These are phyloP conservation scores for Gautieria morchelliformis DNA, from an alignment of 768 basidiomycete species.

Conservation along the genomic window DNA sequence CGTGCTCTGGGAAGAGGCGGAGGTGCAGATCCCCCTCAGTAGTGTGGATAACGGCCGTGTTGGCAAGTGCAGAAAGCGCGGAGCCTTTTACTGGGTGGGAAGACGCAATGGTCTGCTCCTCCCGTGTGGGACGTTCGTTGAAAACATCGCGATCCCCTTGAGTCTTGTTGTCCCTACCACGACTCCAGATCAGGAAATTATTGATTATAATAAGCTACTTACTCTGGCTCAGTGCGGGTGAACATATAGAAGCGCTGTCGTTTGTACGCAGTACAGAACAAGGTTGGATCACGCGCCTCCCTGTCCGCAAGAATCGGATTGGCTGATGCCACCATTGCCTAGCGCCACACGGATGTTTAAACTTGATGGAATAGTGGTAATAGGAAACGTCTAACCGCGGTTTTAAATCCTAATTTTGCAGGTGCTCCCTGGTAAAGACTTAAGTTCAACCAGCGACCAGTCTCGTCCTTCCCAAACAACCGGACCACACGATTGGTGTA, in stretches of 20 bases:
- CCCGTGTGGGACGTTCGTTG: constrained; percentile 94
- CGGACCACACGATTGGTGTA: constrained; percentile 88
- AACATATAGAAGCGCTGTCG: constrained; percentile 92
- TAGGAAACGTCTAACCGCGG: constrained; percentile 45
- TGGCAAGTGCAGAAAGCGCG: constrained; percentile 65
- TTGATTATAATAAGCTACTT: constrained; percentile 24
- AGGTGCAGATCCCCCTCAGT: constrained; percentile 90
- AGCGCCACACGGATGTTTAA: not conserved
- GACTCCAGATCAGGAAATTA: not conserved
- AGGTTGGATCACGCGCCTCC: constrained; percentile 75
- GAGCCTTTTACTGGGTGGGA: constrained; percentile 28
- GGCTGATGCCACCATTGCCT: constrained; percentile 93
- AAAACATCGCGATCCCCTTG: constrained; percentile 88
- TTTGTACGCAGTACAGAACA: constrained; percentile 92
- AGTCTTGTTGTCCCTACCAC: constrained; percentile 65
- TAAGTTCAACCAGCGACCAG: constrained; percentile 80
- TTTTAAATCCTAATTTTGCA: constrained; percentile 74
- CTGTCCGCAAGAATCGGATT: constrained; percentile 91
- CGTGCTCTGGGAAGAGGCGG: constrained; percentile 81
- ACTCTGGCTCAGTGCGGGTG: constrained; percentile 86
- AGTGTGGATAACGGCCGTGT: constrained; percentile 86
- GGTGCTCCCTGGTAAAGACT: constrained; percentile 91
- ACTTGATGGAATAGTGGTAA: not conserved
- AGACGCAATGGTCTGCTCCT: constrained; percentile 76
- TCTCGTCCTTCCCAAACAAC: constrained; percentile 89